Base-by-base conservation (phyloP, 768 basidiomycete genomes). In the Boletus sp. region DNA sequence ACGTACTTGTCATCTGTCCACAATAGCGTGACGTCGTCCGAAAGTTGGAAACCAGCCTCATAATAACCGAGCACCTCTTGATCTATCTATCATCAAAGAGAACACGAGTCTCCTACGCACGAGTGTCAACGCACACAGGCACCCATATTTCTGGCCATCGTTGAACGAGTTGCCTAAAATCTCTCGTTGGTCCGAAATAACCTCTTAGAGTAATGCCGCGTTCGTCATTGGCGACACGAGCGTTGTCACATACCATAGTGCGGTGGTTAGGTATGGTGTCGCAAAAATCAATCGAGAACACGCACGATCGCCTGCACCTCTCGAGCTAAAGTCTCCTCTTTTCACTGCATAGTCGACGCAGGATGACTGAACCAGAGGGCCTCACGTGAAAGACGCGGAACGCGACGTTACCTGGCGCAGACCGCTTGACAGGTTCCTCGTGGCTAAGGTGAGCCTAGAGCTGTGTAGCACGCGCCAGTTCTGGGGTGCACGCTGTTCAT, bases 301-400 rank as follows among this genome's bases (percentile, higher is more conserved):
- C 51, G 32, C 30, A 48, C 41, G 23, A 35, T 47, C 32, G 10
- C 50, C 41, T 19, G 4, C n/a, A n/a, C 54, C 30, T 25, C 32
- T 23, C 38, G 39, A 86, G 7, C 87, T 87, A 19, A 88, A 34
- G 14, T 2, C 23, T 23, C 23, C 23, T 23, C 23, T 2, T 23
- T 23, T 4, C 23, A 23, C 23, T 23, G 23, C 2, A 4, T 2
- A 23, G 23, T 23, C 23, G 23, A 23, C 2, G 23, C 23, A 23
- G 2, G 23, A 23, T 23, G 23, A 4, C 23, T 23, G 23, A 23
- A 4, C 23, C 23, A 23, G 23, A 23, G 23, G 23, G 23, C 23
- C 23, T 2, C 23, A 4, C 23, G 23, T 23, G 23, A 23, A 23
- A 23, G 23, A 23, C 23, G 23, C 4, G 23, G 23, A 23, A 23